Percentiles rank a stretch among this genome's conserved stretches.
These are phyloP conservation scores for Glycyrrhiza uralensis DNA, from an alignment of 306 rosid genomes.

Conservation along the genomic window DNA sequence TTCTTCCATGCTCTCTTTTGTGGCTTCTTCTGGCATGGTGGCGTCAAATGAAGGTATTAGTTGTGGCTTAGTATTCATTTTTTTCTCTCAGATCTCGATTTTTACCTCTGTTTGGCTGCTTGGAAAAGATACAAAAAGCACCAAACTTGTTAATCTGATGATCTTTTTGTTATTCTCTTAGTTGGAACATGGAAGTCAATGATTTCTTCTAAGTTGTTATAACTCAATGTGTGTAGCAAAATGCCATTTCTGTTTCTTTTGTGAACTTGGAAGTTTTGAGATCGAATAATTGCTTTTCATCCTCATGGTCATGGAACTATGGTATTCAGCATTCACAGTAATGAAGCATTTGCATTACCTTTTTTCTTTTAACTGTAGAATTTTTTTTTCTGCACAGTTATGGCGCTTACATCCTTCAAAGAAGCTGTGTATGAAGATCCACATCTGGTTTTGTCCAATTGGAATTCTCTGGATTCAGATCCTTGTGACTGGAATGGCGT, in stretches of 20 bases:
- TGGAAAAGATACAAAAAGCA: constrained; percentile 7
- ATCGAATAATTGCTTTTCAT: constrained; percentile 22
- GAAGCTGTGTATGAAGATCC: constrained; percentile 91
- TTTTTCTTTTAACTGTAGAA: constrained; percentile 20
- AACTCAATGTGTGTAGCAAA: neutral
- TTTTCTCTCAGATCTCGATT: constrained; percentile 61
- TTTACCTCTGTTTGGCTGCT: constrained; percentile 20
- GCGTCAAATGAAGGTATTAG: constrained; percentile 68
- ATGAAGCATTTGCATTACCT: constrained; percentile 12
- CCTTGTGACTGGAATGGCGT: constrained; percentile 91
- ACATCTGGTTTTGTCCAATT: constrained; percentile 56
- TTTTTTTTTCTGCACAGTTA: constrained; percentile 45
- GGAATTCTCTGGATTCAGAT: constrained; percentile 76
- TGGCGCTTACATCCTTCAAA: constrained; percentile 62
- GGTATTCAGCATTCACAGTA: neutral
- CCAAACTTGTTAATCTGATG: constrained; percentile 23
- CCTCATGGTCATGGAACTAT: constrained; percentile 4
- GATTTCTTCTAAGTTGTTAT: neutral
- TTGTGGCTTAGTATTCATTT: constrained; percentile 9
- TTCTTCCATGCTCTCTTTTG: constrained; percentile 43
- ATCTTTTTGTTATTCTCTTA: neutral
- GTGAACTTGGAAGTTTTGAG: constrained; percentile 22
- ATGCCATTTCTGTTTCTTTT: constrained; percentile 4
- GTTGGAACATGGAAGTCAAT: neutral
- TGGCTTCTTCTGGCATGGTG: constrained; percentile 43